Evolutionary conservation across 257 asterid genomes (phyloP).

Genomic region (Solanum medicagineum): DNA sequence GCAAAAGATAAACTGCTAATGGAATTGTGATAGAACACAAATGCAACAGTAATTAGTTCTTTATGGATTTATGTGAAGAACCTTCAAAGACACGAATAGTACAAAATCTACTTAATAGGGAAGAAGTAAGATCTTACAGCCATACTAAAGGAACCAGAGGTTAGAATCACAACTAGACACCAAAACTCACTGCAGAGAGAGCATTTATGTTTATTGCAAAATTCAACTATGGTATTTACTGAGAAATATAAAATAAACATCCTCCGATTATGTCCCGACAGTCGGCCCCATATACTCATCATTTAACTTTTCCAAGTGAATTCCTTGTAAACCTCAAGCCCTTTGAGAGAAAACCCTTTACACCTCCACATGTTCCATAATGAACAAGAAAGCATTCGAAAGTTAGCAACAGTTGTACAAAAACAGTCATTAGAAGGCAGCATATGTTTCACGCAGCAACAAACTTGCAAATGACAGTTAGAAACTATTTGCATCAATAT

Average conservation of each 20-base stretch:
- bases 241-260: background rate
- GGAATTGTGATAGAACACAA: background rate
- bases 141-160: background rate
- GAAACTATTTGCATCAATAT: background rate
- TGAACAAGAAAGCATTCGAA: background rate
- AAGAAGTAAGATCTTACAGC: background rate
- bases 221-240: background rate
- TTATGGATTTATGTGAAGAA: background rate
- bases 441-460: background rate
- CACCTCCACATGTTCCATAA: background rate
- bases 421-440: background rate
- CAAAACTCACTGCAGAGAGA: background rate
- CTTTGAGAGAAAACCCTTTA: background rate
- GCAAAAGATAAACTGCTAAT: background rate
- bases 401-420: background rate
- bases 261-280: background rate
- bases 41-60: background rate
- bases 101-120: background rate
- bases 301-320: background rate
- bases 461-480: background rate
- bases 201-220: background rate
- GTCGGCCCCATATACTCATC: background rate
- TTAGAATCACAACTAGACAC: background rate
- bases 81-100: background rate
- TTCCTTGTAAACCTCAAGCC: background rate